A percentile compares a stretch with the other conserved stretches of the same genome.
Evolutionary conservation across 257 asterid species (phyloP).

Genomic region (Nicotiana obtusifolia): DNA sequence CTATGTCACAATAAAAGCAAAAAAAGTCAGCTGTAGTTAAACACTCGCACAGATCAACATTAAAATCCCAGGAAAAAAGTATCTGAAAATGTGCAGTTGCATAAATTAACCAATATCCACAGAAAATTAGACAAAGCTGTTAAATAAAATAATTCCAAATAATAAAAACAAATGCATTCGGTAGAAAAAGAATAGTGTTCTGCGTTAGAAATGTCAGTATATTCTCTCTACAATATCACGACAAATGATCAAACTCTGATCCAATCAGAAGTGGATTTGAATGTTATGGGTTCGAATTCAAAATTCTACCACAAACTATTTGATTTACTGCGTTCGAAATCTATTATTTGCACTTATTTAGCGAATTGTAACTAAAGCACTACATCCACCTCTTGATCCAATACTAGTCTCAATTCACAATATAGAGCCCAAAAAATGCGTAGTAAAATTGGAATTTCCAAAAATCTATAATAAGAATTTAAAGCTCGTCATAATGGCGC

Average conservation of each 20-base stretch:
- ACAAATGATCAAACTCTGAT: not conserved
- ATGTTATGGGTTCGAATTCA: no score
- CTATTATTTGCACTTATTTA: no score
- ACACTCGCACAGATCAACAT: not conserved
- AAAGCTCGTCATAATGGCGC: not conserved
- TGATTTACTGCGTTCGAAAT: no score
- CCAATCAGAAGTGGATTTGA: not conserved
- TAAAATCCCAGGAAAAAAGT: not conserved
- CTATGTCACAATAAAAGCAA: conserved; percentile 34
- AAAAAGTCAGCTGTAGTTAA: conserved; percentile 21
- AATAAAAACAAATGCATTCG: no score
- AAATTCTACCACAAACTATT: no score
- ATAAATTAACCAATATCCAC: not conserved
- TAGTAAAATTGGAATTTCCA: not conserved
- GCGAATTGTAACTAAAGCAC: no score
- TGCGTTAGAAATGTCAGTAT: not conserved
- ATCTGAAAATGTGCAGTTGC: not conserved
- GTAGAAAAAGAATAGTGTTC: no score
- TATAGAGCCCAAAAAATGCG: not conserved
- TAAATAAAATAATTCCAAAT: not conserved
- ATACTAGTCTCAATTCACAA: not conserved
- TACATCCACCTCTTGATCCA: no score
- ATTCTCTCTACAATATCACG: not conserved
- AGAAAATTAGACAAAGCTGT: not conserved
- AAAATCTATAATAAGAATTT: not conserved